A percentile compares a stretch with the other conserved stretches of the same genome.
Evolutionary conservation across 345 rosid species (phyloP).

Genomic region (Erucastrum elatum): DNA sequence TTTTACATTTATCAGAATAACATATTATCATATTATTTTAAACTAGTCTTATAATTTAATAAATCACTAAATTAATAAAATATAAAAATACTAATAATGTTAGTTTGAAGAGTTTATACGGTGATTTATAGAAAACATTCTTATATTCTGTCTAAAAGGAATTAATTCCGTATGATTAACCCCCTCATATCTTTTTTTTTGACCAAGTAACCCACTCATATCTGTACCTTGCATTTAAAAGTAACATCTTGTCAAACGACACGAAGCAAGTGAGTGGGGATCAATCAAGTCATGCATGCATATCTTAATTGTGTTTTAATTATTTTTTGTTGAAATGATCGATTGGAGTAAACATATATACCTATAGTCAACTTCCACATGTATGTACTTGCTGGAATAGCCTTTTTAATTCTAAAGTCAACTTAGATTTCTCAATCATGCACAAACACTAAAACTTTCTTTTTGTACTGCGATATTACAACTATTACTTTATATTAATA

Average conservation of each 20-base stretch:
- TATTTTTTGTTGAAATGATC: conserved; percentile 19
- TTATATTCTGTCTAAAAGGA: too few relatives aligned
- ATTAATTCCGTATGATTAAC: too few relatives aligned
- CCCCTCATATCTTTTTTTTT: too few relatives aligned
- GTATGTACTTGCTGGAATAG: conserved; percentile 35
- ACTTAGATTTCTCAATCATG: conserved; percentile 41
- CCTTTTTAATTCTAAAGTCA: conserved; percentile 31
- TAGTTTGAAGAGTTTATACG: too few relatives aligned
- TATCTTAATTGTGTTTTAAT: not conserved
- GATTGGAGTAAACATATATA: conserved; percentile 11
- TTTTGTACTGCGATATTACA: conserved; percentile 16
- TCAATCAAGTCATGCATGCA: conserved; percentile 42
- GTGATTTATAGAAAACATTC: too few relatives aligned
- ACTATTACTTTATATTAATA: conserved; percentile 5
- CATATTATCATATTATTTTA: too few relatives aligned
- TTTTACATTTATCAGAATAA: too few relatives aligned
- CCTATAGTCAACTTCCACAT: conserved; percentile 30
- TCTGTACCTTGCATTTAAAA: not conserved
- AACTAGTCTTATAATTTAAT: too few relatives aligned
- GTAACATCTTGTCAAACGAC: conserved; percentile 6
- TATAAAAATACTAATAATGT: too few relatives aligned
- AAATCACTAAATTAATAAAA: too few relatives aligned
- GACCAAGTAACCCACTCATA: not conserved
- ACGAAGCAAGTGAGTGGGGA: conserved; percentile 34
- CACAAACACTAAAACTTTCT: conserved; percentile 5